Conservation (phyloP, 2,329 filamentous ascomycete genomes). For the Colletotrichum sp. region DNA sequence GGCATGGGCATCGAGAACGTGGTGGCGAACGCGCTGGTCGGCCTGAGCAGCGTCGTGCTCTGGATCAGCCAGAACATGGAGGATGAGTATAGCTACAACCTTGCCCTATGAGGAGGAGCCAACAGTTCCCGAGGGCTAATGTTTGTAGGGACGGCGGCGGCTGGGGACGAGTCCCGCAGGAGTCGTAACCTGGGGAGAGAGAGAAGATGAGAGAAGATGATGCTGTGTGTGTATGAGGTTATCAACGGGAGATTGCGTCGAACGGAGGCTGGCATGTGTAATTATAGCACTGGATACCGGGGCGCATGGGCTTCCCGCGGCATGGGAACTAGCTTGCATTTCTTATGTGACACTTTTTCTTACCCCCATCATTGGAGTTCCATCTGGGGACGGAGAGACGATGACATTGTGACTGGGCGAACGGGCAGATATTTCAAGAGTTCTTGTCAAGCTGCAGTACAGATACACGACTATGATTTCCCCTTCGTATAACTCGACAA, state of each 20-base stretch:
- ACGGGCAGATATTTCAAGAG: background rate
- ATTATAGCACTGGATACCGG: constrained; percentile 5
- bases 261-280: background rate
- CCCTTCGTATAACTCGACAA: background rate
- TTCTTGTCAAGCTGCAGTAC: background rate
- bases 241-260: background rate
- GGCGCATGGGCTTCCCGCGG: background rate
- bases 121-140: background rate
- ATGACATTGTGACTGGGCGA: background rate
- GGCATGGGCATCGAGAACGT: constrained; percentile 71
- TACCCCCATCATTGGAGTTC: background rate
- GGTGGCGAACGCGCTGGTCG: constrained; percentile 67
- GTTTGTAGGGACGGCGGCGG: background rate
- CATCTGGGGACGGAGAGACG: background rate
- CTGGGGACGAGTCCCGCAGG: background rate
- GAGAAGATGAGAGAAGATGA: background rate
- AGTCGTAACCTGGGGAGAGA: background rate
- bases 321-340: constrained; percentile 11
- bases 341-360: background rate
- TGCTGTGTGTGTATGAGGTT: background rate
- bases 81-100: constrained; percentile 72
- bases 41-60: constrained; percentile 65
- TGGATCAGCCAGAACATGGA: constrained; percentile 77
- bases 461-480: too few species aligned
- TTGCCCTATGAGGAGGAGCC: constrained; percentile 67